phyloP scores from a whole-genome alignment of 2,329 filamentous ascomycete species.

The Plenodomus lindquistii region DNA sequence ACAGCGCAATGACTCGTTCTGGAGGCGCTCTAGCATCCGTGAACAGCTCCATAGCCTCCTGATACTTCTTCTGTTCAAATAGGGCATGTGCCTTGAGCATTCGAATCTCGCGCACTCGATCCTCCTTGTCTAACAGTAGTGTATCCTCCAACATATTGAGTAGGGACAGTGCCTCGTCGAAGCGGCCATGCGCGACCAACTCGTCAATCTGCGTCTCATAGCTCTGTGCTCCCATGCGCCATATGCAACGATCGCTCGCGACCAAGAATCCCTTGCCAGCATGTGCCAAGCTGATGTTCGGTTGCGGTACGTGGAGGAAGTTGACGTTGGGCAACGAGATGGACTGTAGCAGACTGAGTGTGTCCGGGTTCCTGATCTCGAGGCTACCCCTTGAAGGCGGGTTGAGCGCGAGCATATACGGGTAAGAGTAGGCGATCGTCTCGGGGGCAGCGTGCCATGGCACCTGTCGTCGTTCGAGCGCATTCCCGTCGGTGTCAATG shows the following conservation, averaged over 20 bases:
- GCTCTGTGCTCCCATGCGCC: conserved; percentile 92
- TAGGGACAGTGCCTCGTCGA: conserved; percentile 91
- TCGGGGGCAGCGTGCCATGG: conserved; percentile 89
- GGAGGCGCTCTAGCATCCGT: conserved; percentile 88
- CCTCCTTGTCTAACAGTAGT: conserved; percentile 78
- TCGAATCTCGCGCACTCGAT: conserved; percentile 81
- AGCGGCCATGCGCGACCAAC: conserved; percentile 71
- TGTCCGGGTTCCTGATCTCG: conserved; percentile 91
- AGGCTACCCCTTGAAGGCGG: conserved; percentile 79
- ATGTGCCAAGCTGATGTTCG: conserved; percentile 91
- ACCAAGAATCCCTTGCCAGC: conserved; percentile 95
- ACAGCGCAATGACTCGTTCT: conserved; percentile 82
- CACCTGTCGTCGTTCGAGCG: conserved; percentile 83
- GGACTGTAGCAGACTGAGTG: conserved; percentile 84
- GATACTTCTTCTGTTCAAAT: conserved; percentile 81
- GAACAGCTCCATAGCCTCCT: conserved; percentile 86
- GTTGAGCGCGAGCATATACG: conserved; percentile 87
- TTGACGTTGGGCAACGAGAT: conserved; percentile 80
- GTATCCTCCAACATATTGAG: conserved; percentile 91
- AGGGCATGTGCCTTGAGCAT: conserved; percentile 87
- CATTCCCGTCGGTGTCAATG: conserved; percentile 79
- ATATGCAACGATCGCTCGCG: conserved; percentile 85
- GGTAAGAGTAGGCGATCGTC: conserved; percentile 93
- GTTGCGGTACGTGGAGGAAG: conserved; percentile 87
- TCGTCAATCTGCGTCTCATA: conserved; percentile 90